Percentiles rank a stretch among this genome's conserved stretches.
phyloP scores from a whole-genome alignment of 441 rosid species.

The Hura crepitans region DNA sequence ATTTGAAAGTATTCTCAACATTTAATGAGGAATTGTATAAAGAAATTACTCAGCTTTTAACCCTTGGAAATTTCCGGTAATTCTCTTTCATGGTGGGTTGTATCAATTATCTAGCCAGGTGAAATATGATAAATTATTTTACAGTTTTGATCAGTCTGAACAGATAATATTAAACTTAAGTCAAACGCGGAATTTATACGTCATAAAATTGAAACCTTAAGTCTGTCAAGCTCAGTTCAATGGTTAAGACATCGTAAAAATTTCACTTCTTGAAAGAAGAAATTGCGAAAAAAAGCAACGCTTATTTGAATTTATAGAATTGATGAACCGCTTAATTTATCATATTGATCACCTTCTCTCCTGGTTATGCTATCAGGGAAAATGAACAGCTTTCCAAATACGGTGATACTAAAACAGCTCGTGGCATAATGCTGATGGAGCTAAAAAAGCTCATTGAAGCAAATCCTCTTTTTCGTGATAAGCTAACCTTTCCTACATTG shows the following conservation, averaged over 20 bases:
- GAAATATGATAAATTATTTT: slow-evolving; percentile 5
- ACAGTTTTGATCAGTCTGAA: slow-evolving; percentile 5
- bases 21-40: slow-evolving; percentile 84
- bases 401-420: slow-evolving; percentile 86
- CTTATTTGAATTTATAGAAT: slow-evolving; percentile 12
- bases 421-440: slow-evolving; percentile 68
- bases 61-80: slow-evolving; percentile 77
- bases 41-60: slow-evolving; percentile 85
- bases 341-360: slow-evolving; percentile 8
- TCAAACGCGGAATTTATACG: too few relatives aligned
- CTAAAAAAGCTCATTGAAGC: slow-evolving; percentile 81
- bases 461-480: slow-evolving; percentile 85
- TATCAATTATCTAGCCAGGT: slow-evolving; percentile 14
- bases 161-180: slow-evolving; percentile 6
- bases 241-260: too few relatives aligned
- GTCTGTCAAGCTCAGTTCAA: too few relatives aligned
- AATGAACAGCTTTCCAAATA: slow-evolving; percentile 87
- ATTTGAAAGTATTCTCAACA: slow-evolving; percentile 75
- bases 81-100: slow-evolving; percentile 12
- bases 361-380: slow-evolving; percentile 46
- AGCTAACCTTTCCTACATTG: slow-evolving; percentile 64
- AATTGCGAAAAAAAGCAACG: background rate
- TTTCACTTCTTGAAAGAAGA: background rate
- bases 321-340: background rate
- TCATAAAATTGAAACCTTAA: too few relatives aligned